Percentiles rank a stretch among this genome's conserved stretches.
Conservation (phyloP, 2,329 filamentous ascomycete species). For the Cordyceps javanica region DNA sequence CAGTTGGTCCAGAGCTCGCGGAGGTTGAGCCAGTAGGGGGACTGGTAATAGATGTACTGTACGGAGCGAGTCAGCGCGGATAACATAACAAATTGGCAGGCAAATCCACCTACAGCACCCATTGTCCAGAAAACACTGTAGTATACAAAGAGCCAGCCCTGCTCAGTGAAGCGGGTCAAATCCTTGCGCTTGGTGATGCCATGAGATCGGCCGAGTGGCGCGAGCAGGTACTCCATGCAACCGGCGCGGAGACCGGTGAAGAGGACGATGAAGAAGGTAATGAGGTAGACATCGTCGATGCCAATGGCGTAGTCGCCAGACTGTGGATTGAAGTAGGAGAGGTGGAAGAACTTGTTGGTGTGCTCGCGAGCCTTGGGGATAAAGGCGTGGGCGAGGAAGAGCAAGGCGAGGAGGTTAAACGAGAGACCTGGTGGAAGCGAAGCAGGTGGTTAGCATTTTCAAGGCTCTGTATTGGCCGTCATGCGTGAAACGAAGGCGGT, state of each 20-base stretch:
- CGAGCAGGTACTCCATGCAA: conserved; percentile 80
- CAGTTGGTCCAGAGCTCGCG: conserved; percentile 77
- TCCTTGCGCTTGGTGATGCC: conserved; percentile 74
- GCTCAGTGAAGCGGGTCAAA: conserved; percentile 81
- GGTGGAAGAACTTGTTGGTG: conserved; percentile 81
- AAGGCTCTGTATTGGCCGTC: background rate
- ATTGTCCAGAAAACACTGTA: conserved; percentile 75
- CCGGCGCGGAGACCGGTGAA: conserved; percentile 83
- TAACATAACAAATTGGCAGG: background rate
- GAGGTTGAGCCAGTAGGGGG: conserved; percentile 72
- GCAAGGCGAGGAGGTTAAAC: conserved; percentile 75
- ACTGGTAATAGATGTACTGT: conserved; percentile 75
- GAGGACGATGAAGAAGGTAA: conserved; percentile 71
- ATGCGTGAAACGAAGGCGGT: background rate
- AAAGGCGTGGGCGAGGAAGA: conserved; percentile 73
- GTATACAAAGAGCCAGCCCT: conserved; percentile 86
- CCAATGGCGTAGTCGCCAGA: conserved; percentile 70
- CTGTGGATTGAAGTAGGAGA: conserved; percentile 72
- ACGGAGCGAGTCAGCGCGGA: background rate
- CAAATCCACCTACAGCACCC: conserved; percentile 62
- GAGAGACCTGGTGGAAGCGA: conserved; percentile 55
- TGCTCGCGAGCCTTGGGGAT: conserved; percentile 73
- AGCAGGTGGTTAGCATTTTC: conserved; percentile 19
- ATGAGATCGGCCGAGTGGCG: conserved; percentile 64
- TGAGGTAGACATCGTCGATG: conserved; percentile 70